Base-by-base conservation (phyloP, 768 basidiomycete genomes). In the Exidia glandulosa region DNA sequence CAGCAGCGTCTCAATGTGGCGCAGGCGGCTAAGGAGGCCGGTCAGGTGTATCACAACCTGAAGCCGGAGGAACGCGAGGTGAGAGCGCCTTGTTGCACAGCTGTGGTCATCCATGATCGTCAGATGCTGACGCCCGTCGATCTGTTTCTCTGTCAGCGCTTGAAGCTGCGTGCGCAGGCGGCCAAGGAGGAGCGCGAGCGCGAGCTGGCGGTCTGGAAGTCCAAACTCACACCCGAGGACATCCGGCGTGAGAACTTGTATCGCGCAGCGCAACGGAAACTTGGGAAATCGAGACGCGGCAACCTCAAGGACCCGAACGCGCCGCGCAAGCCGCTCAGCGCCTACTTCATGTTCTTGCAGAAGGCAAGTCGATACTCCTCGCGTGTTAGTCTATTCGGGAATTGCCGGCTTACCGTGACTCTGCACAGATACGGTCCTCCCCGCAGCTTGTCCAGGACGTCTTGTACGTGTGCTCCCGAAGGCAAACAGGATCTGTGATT, bases 301-400 rank as follows among this genome's bases (percentile, higher is more conserved):
- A 96, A 96, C 70, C 88, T 96, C 74, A 95, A 94, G 76, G 93
- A 96, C 70, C 93, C 93, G 33, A 95, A 96, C 68, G 94, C 92
- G 7, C 94, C 94, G 2, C 94, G 93, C 83, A 95, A 95, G 69
- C 94, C 94, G 5, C 81, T 95, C 48, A 87, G 85, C 69, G 92
- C 94, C 0, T 96, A 95, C 68, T 95, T 96, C 64, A 89, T 94
- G 85, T 96, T 94, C 77, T 71, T 95, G 64, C 92, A 94, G 70
- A 83, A 86, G n/a, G n/a, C n/a, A n/a, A n/a, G n/a, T n/a, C n/a
- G n/a, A n/a, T n/a, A n/a, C n/a, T n/a, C n/a, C n/a, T n/a, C n/a
- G n/a, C n/a, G n/a, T n/a, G n/a, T n/a, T n/a, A n/a, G n/a, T n/a
- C n/a, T n/a, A n/a, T n/a, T n/a, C n/a, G n/a, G n/a, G n/a, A n/a